Base-by-base conservation (phyloP, 1,139 yeast species). In the Arxiozyma slooffiae region DNA sequence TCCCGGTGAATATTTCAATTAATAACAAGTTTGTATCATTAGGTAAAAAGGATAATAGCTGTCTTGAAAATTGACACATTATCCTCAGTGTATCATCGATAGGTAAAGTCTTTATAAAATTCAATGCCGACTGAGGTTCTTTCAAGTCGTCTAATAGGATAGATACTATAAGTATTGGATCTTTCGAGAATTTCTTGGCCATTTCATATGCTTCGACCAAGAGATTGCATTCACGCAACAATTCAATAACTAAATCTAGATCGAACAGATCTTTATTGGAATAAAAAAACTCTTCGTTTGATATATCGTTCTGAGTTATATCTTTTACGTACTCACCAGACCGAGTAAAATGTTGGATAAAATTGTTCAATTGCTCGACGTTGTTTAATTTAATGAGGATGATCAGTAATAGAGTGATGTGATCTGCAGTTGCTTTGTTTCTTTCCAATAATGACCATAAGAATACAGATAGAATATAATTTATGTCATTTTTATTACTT, bases 1-100 rank as follows among this genome's bases (percentile, higher is more conserved):
- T 80, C 0, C 97, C 97, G 0, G 97, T 90, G 64, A 92, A 92
- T 1, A 90, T 85, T 42, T 85, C 85, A 51, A 92, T 90, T 51
- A 90, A 72, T 43, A 92, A 68, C 41, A 83, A 82, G 0, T 96
- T 89, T 0, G 96, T 85, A 54, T 85, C 90, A 53, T 85, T 78
- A 0, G 98, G 97, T 44, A 80, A 70, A 48, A 74, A 67, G 48
- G 85, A 85, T 47, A 92, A 71, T 38, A 92, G 69, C 0, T 71
- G 66, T 53, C 86, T 80, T 3, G 95, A 82, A 61, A 79, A 82
- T 41, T 81, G 84, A 16, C 76, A 70, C 49, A 92, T 70, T 18
- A 87, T 81, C 44, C 90, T 72, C 38, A 90, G 70, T 14, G 90
- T 79, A 49, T 92, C 97, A 61, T 86, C 92, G 38, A 88, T 82